phyloP scores from a whole-genome alignment of 192 early-diverging fungal species.

The Rhizoclosmatium globosum region DNA sequence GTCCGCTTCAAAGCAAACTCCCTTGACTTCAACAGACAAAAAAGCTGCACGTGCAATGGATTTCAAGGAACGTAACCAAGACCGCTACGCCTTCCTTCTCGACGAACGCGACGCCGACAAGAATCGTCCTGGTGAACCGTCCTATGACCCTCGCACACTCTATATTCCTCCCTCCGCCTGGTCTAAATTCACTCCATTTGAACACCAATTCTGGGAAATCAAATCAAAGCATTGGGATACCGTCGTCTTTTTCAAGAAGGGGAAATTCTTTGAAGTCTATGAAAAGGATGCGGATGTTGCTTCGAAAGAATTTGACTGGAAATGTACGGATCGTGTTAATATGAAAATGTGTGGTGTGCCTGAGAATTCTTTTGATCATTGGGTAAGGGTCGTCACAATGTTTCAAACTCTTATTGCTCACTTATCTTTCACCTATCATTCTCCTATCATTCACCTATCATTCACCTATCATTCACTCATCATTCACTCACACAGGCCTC shows the following conservation, averaged over 20 bases:
- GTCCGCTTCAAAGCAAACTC: slow-evolving; percentile 1
- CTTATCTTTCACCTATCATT: not conserved
- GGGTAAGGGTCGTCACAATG: slow-evolving; percentile 55
- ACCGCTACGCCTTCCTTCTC: slow-evolving; percentile 87
- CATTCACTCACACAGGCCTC: slow-evolving; percentile 60
- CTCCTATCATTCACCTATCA: too few relatives aligned
- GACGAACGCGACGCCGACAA: slow-evolving; percentile 82
- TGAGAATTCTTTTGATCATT: slow-evolving; percentile 91
- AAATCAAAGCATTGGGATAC: slow-evolving; percentile 94
- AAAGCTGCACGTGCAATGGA: slow-evolving; percentile 60
- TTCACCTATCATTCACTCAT: not conserved
- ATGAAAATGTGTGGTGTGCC: slow-evolving; percentile 99
- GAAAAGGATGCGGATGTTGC: slow-evolving; percentile 98
- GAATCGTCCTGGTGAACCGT: slow-evolving; percentile 72
- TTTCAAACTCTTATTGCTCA: not conserved
- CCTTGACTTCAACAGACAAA: slow-evolving; percentile 24
- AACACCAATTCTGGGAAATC: slow-evolving; percentile 99
- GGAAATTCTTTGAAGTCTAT: slow-evolving; percentile 98
- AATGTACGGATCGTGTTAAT: slow-evolving; percentile 94
- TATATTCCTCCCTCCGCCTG: slow-evolving; percentile 82
- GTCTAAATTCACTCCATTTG: slow-evolving; percentile 91
- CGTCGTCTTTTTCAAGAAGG: slow-evolving; percentile 99
- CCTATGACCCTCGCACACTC: slow-evolving; percentile 94
- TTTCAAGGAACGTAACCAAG: slow-evolving; percentile 87
- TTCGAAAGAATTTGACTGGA: slow-evolving; percentile 94